These are phyloP conservation scores for Triticum turgidum DNA, from an alignment of 176 grass and related monocot genomes.

Conservation along the genomic window DNA sequence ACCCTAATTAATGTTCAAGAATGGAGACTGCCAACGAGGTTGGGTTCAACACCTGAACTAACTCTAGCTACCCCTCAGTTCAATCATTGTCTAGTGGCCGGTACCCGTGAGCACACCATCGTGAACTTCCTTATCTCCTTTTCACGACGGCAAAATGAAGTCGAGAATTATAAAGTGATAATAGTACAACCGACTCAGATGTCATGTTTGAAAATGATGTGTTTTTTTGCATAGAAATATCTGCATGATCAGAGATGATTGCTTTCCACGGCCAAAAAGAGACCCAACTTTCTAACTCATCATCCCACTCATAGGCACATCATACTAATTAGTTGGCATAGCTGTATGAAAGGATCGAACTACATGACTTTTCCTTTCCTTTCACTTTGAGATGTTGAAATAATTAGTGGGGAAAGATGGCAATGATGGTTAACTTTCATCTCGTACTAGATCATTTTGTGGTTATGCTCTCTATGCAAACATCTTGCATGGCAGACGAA, in stretches of 20 bases:
- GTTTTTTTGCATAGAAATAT: slow-evolving; percentile 7
- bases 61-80: background rate
- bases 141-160: background rate
- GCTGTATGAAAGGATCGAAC: background rate
- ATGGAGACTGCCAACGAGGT: background rate
- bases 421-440: slow-evolving; percentile 44
- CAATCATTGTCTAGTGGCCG: slow-evolving; percentile 6
- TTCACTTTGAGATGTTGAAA: background rate
- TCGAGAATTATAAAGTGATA: background rate
- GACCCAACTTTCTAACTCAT: slow-evolving; percentile 47
- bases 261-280: slow-evolving; percentile 21
- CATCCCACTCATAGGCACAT: slow-evolving; percentile 39
- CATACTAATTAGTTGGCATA: slow-evolving; percentile 16
- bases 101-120: slow-evolving; percentile 32
- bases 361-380: background rate
- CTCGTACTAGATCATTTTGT: slow-evolving; percentile 13
- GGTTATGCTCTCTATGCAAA: background rate
- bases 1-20: slow-evolving; percentile 19
- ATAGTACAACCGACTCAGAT: slow-evolving; percentile 26
- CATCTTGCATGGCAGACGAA: background rate
- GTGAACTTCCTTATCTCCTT: background rate
- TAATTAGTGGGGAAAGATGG: slow-evolving; percentile 32
- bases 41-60: slow-evolving; percentile 4
- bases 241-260: background rate
- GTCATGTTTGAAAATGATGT: slow-evolving; percentile 39